Evolutionary conservation across 2,329 filamentous ascomycete species (phyloP), one percentile per base, ranked within the genome.

Genomic region (Colletotrichum sojae): DNA sequence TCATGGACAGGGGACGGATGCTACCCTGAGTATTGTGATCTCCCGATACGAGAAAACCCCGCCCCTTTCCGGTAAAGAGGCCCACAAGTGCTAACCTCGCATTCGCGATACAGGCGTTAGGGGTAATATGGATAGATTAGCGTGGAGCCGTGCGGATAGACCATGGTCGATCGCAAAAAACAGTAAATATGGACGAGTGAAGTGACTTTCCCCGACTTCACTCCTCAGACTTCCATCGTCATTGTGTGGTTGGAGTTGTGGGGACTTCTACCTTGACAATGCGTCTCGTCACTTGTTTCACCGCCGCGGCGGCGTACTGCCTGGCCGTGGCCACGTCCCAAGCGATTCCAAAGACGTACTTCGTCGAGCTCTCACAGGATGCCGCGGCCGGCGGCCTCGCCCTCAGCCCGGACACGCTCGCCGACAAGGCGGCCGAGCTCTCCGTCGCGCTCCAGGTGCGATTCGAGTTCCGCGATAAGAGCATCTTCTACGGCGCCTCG

Each of bases 401-500:
- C n/a, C 6, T 54, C 20, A 48, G 55, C 36, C 63, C 56, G 10
- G 48, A 49, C 13, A 48, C 40, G 6, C 22, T 61, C 18, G 48
- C 25, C 3, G 20, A 39, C 18, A 46, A 8, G 5, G 56, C 56
- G 10, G 20, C 49, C 10, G 63, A 61, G 16, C 22, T 60, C 13
- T 66, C 40, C 10, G 48, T 66, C 5, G 12, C 63, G 1, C 10
- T 66, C 12, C 39, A 36, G 4, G 58, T 67, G 12, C 64, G 64
- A n/a, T 67, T 63, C 36, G 22, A 67, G 18, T 67, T 36, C 43
- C 20, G 10, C 5, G 64, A 67, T 12, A 63, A 55, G 15, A 53
- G 52, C 13, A n/a, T 63, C 1, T 67, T 63, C 18, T 67, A 67
- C 20, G 64, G 64, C 16, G 51, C 36, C 22, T 67, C 58, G 12